Evolutionary conservation across 2,329 filamentous ascomycete genomes (phyloP), one percentile per base, ranked within the genome.

Genomic region (Trichoderma sp.): DNA sequence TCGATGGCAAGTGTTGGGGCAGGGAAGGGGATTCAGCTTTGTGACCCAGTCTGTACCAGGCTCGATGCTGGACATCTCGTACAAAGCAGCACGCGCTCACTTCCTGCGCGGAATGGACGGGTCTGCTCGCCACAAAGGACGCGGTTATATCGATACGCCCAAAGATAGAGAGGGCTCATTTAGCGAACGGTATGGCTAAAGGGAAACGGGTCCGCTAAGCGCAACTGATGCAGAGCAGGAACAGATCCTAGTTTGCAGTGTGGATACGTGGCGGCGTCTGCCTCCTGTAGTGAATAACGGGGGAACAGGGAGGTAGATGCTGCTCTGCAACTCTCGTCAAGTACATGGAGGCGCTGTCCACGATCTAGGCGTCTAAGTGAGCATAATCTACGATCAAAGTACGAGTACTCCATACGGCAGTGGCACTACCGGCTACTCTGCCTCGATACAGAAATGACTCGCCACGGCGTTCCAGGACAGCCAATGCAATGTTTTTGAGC

Each of bases 161-260:
- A 61, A 23, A 28, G 28, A 47, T 28, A 61, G 53, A 61, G 53
- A 47, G 7, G 30, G n/a, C 26, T 50, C 36, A 59, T 32, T 53
- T 47, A 57, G 66, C 55, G 28, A 39, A 69, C 66, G 65, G 65
- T 68, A 53, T 61, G 57, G 67, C 36, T 53, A 28, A 36, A 53
- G 30, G 30, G 57, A 58, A 69, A 62, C 57, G 67, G 67, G 67
- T 58, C 36, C 67, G 67, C 67, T 69, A 69, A 69, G 47, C 15
- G 55, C 26, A 53, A 62, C 57, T 69, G 43, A 53, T 69, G 57
- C 57, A 69, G 57, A 69, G 67, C 67, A 69, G 20, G 67, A 53
- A 36, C 39, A 69, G 67, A 69, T 69, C 67, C 67, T 69, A 69
- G 67, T 34, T 28, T 36, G 28, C 28, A 61, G 28, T 69, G 67